Percentiles rank a stretch among this genome's conserved stretches.
Evolutionary conservation across 768 basidiomycete genomes (phyloP).

Genomic region (Saitozyma sp.): DNA sequence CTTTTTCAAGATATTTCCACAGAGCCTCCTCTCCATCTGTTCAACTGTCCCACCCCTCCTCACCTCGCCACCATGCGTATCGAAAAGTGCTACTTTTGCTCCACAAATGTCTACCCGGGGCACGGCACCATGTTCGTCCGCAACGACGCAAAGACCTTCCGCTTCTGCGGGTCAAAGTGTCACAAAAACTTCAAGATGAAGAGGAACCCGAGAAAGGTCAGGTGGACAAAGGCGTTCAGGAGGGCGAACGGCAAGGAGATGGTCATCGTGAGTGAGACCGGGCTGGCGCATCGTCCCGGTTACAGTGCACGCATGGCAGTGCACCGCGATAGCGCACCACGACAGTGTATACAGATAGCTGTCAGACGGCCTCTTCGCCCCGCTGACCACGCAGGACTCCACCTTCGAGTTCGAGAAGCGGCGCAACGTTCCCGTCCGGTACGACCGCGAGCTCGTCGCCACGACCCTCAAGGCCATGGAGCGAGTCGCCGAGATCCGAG

Average conservation of each 20-base stretch:
- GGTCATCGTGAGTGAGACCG: constrained; percentile 74
- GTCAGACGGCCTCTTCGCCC: too few relatives aligned
- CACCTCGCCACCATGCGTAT: constrained; percentile 67
- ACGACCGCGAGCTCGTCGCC: constrained; percentile 88
- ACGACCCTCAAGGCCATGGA: constrained; percentile 97
- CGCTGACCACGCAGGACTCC: too few relatives aligned
- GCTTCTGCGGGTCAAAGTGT: constrained; percentile 98
- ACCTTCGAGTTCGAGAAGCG: constrained; percentile 99
- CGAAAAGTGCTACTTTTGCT: constrained; percentile 99
- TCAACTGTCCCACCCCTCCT: neutral
- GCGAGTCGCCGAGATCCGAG: constrained; percentile 86
- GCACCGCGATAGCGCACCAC: too few relatives aligned
- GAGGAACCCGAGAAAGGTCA: constrained; percentile 96
- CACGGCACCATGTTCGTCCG: constrained; percentile 96
- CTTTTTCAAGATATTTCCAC: too few relatives aligned
- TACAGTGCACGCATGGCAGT: too few relatives aligned
- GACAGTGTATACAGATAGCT: too few relatives aligned
- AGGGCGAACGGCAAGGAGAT: constrained; percentile 99
- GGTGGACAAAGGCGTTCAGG: constrained; percentile 99
- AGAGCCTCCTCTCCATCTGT: neutral
- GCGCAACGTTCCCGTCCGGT: constrained; percentile 93
- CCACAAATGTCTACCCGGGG: constrained; percentile 92
- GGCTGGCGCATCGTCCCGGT: neutral
- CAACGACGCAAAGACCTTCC: constrained; percentile 96
- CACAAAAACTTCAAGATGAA: constrained; percentile 99